These are phyloP conservation scores for Castanea crenata DNA, from an alignment of 306 rosid genomes.

Conservation along the genomic window DNA sequence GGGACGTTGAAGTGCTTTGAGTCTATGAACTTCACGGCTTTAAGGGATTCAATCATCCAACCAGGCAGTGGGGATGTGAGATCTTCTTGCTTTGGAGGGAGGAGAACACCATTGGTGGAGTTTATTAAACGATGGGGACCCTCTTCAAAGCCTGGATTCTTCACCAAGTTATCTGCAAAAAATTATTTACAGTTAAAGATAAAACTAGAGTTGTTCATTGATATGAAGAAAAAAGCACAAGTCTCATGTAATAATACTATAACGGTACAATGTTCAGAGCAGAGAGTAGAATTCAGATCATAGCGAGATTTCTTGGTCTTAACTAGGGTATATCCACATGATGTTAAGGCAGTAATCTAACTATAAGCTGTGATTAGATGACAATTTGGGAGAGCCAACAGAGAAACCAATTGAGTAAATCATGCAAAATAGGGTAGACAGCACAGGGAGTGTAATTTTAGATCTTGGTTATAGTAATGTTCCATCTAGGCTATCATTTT, in stretches of 20 bases:
- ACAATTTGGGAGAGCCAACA: not conserved
- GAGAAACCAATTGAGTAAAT: not conserved
- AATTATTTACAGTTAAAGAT: not conserved
- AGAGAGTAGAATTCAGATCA: too few species aligned
- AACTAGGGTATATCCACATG: not conserved
- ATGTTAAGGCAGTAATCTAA: not conserved
- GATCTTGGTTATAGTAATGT: too few species aligned
- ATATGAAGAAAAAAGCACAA: not conserved
- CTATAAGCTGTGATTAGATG: not conserved
- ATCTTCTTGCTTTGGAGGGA: slow-evolving; percentile 89
- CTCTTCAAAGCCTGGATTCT: slow-evolving; percentile 76
- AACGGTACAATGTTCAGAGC: too few species aligned
- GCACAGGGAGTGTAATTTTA: too few species aligned
- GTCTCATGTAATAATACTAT: not conserved
- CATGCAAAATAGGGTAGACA: not conserved
- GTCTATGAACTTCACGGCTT: slow-evolving; percentile 79
- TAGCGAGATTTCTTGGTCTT: too few species aligned
- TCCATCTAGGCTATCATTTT: not conserved
- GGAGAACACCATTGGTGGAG: slow-evolving; percentile 78
- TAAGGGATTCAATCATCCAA: slow-evolving; percentile 92
- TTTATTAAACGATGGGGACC: slow-evolving; percentile 81
- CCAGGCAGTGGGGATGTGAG: slow-evolving; percentile 83
- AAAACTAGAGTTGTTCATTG: slow-evolving; percentile 4
- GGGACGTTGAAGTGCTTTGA: slow-evolving; percentile 63
- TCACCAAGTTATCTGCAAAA: slow-evolving; percentile 74